A percentile compares a stretch with the other conserved stretches of the same genome.
These are phyloP conservation scores for Fusarium albosuccineum DNA, from an alignment of 2,329 filamentous ascomycete species.

Conservation along the genomic window DNA sequence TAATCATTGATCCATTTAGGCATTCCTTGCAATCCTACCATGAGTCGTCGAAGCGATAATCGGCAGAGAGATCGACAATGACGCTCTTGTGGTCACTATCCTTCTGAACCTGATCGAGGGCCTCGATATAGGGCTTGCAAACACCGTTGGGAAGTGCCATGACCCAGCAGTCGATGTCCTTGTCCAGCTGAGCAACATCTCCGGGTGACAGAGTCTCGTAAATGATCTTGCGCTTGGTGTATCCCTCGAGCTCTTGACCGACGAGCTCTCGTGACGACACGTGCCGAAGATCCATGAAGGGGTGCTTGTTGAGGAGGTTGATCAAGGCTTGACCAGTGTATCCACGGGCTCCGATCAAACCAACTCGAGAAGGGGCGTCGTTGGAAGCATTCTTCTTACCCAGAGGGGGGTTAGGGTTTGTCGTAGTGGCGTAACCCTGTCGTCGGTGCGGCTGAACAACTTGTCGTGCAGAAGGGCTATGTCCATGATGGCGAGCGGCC, in stretches of 20 bases:
- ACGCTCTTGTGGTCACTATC: slow-evolving; percentile 71
- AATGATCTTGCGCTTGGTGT: slow-evolving; percentile 89
- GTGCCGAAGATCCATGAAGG: slow-evolving; percentile 88
- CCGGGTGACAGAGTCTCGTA: slow-evolving; percentile 93
- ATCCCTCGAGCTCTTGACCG: slow-evolving; percentile 88
- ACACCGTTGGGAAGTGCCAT: slow-evolving; percentile 97
- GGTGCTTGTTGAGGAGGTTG: slow-evolving; percentile 86
- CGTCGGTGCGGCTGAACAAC: slow-evolving; percentile 13
- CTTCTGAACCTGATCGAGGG: slow-evolving; percentile 62
- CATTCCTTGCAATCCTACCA: not conserved
- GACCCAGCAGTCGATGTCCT: slow-evolving; percentile 93
- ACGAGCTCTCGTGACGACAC: slow-evolving; percentile 94
- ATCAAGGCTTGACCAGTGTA: slow-evolving; percentile 96
- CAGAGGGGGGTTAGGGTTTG: slow-evolving; percentile 83
- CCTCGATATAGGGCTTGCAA: slow-evolving; percentile 93
- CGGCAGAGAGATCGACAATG: slow-evolving; percentile 92
- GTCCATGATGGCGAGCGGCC: not conserved
- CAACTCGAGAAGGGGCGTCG: slow-evolving; percentile 81
- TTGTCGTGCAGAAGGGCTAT: slow-evolving; percentile 4
- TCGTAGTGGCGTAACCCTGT: slow-evolving; percentile 61
- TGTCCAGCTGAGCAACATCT: slow-evolving; percentile 87
- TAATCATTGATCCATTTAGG: no score
- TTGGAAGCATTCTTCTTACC: slow-evolving; percentile 91
- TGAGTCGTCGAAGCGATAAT: slow-evolving; percentile 87
- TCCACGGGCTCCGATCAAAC: slow-evolving; percentile 90